A percentile compares a stretch with the other conserved stretches of the same genome.
Conservation (phyloP, 305 asterid species). For the Fraxinus velutina region DNA sequence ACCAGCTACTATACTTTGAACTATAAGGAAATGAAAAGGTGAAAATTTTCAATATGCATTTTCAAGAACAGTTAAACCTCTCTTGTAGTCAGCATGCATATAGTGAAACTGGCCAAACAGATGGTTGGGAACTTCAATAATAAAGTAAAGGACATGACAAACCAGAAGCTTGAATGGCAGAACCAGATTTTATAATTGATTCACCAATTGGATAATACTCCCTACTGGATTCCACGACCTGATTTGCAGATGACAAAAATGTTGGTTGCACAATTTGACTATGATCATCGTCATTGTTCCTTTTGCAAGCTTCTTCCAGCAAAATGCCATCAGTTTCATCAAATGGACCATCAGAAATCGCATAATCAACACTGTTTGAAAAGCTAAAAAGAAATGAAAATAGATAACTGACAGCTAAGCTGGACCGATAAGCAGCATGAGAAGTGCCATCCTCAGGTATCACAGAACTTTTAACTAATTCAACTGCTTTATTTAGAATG, state of each 20-base stretch:
- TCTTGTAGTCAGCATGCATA: background rate
- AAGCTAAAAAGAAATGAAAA: slow-evolving; percentile 59
- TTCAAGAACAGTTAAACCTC: background rate
- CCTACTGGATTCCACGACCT: slow-evolving; percentile 44
- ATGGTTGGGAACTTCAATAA: background rate
- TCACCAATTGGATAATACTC: slow-evolving; percentile 78
- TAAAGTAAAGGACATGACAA: slow-evolving; percentile 18
- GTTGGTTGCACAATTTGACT: slow-evolving; percentile 20
- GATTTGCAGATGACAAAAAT: slow-evolving; percentile 62
- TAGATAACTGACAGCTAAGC: slow-evolving; percentile 70
- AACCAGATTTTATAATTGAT: slow-evolving; percentile 62
- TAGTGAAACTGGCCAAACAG: background rate
- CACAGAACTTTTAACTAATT: slow-evolving; percentile 49
- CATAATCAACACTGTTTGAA: slow-evolving; percentile 21
- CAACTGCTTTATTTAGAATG: slow-evolving; percentile 52
- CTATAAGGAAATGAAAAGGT: background rate
- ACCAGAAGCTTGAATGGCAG: slow-evolving; percentile 90
- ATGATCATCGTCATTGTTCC: slow-evolving; percentile 9
- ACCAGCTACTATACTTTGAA: background rate
- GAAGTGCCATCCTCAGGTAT: slow-evolving; percentile 61
- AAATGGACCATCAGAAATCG: slow-evolving; percentile 4
- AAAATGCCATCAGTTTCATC: slow-evolving; percentile 17
- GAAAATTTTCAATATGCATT: background rate
- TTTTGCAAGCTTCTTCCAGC: slow-evolving; percentile 23
- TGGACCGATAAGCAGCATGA: slow-evolving; percentile 57